Evolutionary conservation across 129 eudicot species (phyloP).

Genomic region (Flaveria sonorensis): DNA sequence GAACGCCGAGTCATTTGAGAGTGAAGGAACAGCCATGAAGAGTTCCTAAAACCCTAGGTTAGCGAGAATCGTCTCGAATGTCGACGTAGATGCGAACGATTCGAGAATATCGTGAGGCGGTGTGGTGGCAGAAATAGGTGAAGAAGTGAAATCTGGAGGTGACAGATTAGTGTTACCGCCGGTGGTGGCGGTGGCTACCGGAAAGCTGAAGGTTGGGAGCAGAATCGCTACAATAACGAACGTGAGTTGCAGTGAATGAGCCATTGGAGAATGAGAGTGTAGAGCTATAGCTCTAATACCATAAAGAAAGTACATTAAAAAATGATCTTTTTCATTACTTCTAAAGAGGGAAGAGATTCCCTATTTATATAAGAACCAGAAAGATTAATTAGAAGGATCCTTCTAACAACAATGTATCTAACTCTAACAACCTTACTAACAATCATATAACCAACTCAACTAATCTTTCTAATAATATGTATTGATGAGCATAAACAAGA

Average conservation of each 20-base stretch:
- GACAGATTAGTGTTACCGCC: conserved; percentile 19
- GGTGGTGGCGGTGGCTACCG: conserved; percentile 28
- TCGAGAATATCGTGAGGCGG: conserved; percentile 39
- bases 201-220: conserved; percentile 37
- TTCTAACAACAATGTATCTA: too few relatives aligned
- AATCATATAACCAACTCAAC: too few relatives aligned
- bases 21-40: conserved; percentile 54
- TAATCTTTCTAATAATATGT: too few relatives aligned
- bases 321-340: too few relatives aligned
- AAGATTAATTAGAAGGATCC: too few relatives aligned
- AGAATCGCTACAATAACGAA: conserved; percentile 36
- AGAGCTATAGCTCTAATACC: too few relatives aligned
- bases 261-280: conserved; percentile 27
- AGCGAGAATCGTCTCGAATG: conserved; percentile 53
- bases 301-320: too few relatives aligned
- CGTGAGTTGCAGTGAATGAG: conserved; percentile 38
- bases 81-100: conserved; percentile 39
- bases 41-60: conserved; percentile 64
- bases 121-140: conserved; percentile 18
- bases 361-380: too few relatives aligned
- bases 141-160: conserved; percentile 15
- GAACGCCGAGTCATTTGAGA: conserved; percentile 48
- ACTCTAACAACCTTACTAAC: too few relatives aligned
- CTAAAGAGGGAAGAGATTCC: too few relatives aligned
- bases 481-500: too few relatives aligned